Percentiles rank a stretch among this genome's conserved stretches.
Conservation (phyloP, 257 asterid species). For the Lantana camara region DNA sequence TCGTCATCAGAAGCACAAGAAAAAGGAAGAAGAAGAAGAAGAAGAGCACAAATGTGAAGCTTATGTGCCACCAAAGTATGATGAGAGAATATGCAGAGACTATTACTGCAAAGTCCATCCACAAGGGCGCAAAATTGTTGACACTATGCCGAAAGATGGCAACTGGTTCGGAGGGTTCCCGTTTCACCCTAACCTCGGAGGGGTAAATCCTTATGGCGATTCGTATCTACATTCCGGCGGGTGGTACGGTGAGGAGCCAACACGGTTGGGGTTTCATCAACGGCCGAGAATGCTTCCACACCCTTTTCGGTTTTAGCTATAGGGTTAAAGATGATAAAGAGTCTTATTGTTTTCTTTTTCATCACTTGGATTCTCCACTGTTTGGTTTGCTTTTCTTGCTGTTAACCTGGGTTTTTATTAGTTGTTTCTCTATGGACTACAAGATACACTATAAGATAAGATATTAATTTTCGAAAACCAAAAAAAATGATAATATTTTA, state of each 20-base stretch:
- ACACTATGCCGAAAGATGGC: conserved; percentile 22
- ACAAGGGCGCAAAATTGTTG: not conserved
- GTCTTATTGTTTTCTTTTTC: not conserved
- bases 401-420: not conserved
- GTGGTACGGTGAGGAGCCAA: conserved; percentile 16
- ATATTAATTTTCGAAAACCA: no score
- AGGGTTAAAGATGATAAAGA: not conserved
- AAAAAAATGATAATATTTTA: no score
- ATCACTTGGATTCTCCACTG: not conserved
- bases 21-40: conserved; percentile 14
- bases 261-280: conserved; percentile 8
- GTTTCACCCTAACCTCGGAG: not conserved
- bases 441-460: no score
- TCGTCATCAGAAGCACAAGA: conserved; percentile 1
- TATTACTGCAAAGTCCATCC: conserved; percentile 35
- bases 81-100: conserved; percentile 27
- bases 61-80: conserved; percentile 8
- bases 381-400: not conserved
- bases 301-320: conserved; percentile 27
- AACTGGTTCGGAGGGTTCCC: conserved; percentile 18
- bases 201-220: not conserved
- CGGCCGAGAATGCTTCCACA: conserved; percentile 19
- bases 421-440: no score
- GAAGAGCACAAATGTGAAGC: conserved; percentile 39
- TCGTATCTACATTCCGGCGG: conserved; percentile 1